Base-by-base conservation (phyloP, 2,329 filamentous ascomycete species). In the Whalleya microplaca region DNA sequence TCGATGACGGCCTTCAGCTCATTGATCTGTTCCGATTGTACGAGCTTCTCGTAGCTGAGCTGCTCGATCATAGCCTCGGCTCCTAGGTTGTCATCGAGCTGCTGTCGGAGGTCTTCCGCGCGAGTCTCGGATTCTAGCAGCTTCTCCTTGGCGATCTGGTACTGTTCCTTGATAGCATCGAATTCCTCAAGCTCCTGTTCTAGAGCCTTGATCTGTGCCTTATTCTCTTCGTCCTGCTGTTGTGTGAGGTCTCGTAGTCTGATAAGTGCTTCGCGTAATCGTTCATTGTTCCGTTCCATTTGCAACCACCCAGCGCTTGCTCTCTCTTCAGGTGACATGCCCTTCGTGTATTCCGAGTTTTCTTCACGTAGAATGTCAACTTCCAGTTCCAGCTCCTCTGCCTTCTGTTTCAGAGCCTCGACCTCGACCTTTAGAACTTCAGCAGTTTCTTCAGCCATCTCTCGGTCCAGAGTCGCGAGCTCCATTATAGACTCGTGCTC, bases 21-120 rank as follows among this genome's bases (percentile, higher is more conserved):
- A 59, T 92, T 89, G 43, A 97, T 87, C 69, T 92, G 85, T 72
- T 96, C 91, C 37, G 88, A 86, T 70, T 96, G 87, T 61, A 83
- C 84, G 78, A 95, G 88, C 69, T 96, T 97, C 68, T 92, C 89
- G 61, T 95, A 91, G 0, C 90, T 92, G 41, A 99, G 82, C 61
- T 96, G 90, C 72, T 96, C 93, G 58, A 98, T 92, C 84, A 97
- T 94, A 64, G 96, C 90, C 71, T 98, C 95, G 12, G 92, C 91
- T 4, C 91, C 91, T 9, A 95, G 81, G 6, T 92, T 92, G 48
- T 90, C 91, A 66, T 99, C 93, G 2, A 99, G 84, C 73, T 97
- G 95, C 71, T 96, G 90, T 48, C 91, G 88, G 12, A 99, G 83
- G 66, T 98, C 91, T 62, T 95, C 89, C 42, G 95, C 86, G 40